Evolutionary conservation across 1,284 basidiomycete genomes (phyloP), one percentile per base, ranked within the genome.

Genomic region (Violaceomyces palustris): DNA sequence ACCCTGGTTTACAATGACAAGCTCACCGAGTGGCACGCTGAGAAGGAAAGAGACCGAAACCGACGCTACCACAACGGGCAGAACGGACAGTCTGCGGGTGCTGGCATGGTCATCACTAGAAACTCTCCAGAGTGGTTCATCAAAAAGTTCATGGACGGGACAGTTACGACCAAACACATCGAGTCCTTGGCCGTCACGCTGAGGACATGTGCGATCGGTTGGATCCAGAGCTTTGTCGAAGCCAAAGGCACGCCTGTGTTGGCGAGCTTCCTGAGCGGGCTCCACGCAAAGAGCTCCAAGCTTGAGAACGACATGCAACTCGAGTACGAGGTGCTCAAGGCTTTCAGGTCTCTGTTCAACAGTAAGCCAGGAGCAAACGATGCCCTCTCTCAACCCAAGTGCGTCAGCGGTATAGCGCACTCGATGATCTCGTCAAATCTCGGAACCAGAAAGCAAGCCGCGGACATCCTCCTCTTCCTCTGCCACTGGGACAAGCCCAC

Each of bases 281-380:
- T 73, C 23, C 70, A 73, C 27, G 55, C 68, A 26, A 69, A 67
- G 27, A 38, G 45, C 7, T 42, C 52, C 39, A 66, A 64, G 50
- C 58, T 46, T 19, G 81, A 83, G 40, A 74, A 76, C 19, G 90
- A 96, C 62, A 78, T 75, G 27, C 76, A 78, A 14, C 77, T 94
- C 35, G 93, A 97, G 74, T 84, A 89, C 46, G 92, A 96, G 75
- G 79, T 92, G 35, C 81, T 88, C 45, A 94, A 92, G 74, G 91
- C 88, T 66, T 76, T 97, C 51, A 86, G 84, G 64, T 83, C 83
- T 27, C 86, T 94, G 27, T 79, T 96, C 45, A 93, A 93, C 71
- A 81, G 78, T 59, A 77, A 79, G 85, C 75, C 78, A 52, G 89
- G 86, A 34, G 83, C 85, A 6, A 79, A 79, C 42, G 88, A 93